Percentiles rank a stretch among this genome's conserved stretches.
These are phyloP conservation scores for Lycium barbarum DNA, from an alignment of 257 asterid species.

Conservation along the genomic window DNA sequence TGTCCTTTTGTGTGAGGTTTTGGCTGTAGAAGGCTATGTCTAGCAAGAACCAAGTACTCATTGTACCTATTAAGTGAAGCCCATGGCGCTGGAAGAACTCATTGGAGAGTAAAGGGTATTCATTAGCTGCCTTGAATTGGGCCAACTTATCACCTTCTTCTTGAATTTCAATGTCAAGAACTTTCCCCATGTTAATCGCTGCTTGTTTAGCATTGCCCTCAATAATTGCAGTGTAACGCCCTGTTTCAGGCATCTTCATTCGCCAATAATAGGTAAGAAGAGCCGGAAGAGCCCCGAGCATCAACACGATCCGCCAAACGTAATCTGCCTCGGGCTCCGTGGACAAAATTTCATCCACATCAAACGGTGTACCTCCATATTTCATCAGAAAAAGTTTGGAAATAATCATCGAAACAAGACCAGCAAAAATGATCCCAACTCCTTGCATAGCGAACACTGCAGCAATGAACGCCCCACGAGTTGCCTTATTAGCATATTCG, in stretches of 20 bases:
- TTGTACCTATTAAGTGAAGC: constrained; percentile 55
- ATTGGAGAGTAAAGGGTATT: constrained; percentile 45
- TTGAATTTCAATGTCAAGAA: constrained; percentile 51
- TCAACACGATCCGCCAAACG: constrained; percentile 50
- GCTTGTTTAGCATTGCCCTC: constrained; percentile 63
- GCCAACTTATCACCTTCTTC: constrained; percentile 41
- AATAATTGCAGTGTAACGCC: constrained; percentile 60
- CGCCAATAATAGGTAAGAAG: constrained; percentile 65
- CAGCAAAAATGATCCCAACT: constrained; percentile 53
- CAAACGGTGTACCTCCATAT: constrained; percentile 47
- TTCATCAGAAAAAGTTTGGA: constrained; percentile 42
- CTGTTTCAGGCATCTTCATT: constrained; percentile 74
- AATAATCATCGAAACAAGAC: constrained; percentile 46
- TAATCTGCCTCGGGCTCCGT: constrained; percentile 47
- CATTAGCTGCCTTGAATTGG: constrained; percentile 22
- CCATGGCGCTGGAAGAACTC: constrained; percentile 51
- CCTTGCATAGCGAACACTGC: constrained; percentile 66
- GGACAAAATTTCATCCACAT: constrained; percentile 49
- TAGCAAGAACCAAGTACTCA: constrained; percentile 56
- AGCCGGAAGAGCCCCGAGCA: constrained; percentile 64
- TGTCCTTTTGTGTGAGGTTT: constrained; percentile 58
- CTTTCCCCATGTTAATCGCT: constrained; percentile 58
- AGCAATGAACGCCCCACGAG: constrained; percentile 61
- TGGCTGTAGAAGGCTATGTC: constrained; percentile 64
- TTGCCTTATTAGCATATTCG: constrained; percentile 55